Conservation (phyloP, 2,329 filamentous ascomycete genomes). For the Chaetomiaceae sp. region DNA sequence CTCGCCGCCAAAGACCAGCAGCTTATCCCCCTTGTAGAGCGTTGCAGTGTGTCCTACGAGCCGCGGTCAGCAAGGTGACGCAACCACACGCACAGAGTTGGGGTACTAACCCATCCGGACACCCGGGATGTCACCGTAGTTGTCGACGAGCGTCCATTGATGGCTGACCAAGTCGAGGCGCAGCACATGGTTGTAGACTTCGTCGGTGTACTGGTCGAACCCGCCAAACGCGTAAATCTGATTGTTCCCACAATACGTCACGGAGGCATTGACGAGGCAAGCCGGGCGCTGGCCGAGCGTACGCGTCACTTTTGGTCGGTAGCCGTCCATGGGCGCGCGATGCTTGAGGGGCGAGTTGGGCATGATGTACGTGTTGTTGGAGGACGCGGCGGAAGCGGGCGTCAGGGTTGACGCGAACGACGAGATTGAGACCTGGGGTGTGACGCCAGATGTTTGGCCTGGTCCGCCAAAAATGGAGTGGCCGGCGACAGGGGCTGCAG, state of each 20-base stretch:
- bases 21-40: conserved; percentile 86
- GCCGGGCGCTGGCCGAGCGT: conserved; percentile 79
- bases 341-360: conserved; percentile 73
- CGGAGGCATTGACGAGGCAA: conserved; percentile 94
- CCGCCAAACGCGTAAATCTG: conserved; percentile 97
- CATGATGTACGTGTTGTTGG: conserved; percentile 84
- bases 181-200: conserved; percentile 97
- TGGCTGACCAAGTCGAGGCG: conserved; percentile 80
- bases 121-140: conserved; percentile 96
- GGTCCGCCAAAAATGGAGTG: conserved; percentile 43
- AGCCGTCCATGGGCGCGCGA: conserved; percentile 63
- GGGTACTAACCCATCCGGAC: conserved; percentile 79
- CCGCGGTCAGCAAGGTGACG: conserved; percentile 11
- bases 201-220: conserved; percentile 97
- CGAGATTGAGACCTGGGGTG: conserved; percentile 25
- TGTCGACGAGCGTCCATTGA: conserved; percentile 94
- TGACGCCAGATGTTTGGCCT: conserved; percentile 28
- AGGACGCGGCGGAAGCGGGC: conserved; percentile 50
- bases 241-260: conserved; percentile 97
- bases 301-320: conserved; percentile 77
- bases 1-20: conserved; percentile 96
- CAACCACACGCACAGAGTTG: conserved; percentile 6
- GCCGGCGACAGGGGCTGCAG: conserved; percentile 20
- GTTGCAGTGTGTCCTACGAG: conserved; percentile 84
- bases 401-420: conserved; percentile 33